Evolutionary conservation across 148 eudicot genomes (phyloP), one percentile per base, ranked within the genome.

Genomic region (Euryodendron excelsum): DNA sequence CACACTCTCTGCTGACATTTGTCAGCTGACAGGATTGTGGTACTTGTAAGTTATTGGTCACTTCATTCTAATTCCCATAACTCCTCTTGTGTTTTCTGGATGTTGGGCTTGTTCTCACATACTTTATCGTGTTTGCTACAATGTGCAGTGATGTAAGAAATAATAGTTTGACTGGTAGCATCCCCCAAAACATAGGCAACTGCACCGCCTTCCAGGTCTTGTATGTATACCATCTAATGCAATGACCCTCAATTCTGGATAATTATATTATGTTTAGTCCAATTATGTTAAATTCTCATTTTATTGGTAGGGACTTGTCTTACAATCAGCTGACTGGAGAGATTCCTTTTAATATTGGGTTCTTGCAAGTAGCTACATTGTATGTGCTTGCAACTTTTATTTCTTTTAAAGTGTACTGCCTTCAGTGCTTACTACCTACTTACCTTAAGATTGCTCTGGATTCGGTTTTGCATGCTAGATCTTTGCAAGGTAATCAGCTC

Each of bases 1-100:
- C 21, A 60, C 90, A 14, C 92, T 96, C 56, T 96, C 96, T 44
- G 86, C 99, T 11, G 99, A 96, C 77, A 90, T 96, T 87, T 96
- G 99, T 85, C 98, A 96, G 88, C 80, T 96, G 48, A 96, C 99
- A 0, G 99, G 99, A 56, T 80, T 93, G 89, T 96, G 99, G 99
- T 96, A 93, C 86, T 96, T 93, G 99, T 96, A 89, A 90, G 99
- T 96, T 79, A 77, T 48, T 17, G 10, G 21, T 62, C 39, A 30
- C 64, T 69, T 50, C 20, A 8, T 50, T 47, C 17, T 37, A 8
- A 21, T 50, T 62, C 45, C 63, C 67, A 5, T 1, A 48, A 17
- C 39, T 72, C 27, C 15, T 50, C 1, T 25, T 0, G 47, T 27
- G 18, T 69, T n/a, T 28, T 4, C 27, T 56, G 37, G 30, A 12